Evolutionary conservation across 345 rosid species (phyloP).

Genomic region (Eucalyptus erythrocorys): DNA sequence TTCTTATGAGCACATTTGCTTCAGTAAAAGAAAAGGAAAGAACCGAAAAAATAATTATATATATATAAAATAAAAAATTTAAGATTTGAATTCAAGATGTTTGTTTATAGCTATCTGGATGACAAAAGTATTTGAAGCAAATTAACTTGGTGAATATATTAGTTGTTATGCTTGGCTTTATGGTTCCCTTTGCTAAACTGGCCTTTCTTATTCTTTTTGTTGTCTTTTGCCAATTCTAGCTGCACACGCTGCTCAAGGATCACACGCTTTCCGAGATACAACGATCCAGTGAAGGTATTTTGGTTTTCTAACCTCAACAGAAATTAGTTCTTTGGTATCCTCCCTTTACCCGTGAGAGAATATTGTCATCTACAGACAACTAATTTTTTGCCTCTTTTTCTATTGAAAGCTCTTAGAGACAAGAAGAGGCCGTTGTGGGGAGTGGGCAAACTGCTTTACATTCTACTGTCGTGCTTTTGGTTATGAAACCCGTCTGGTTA

Average conservation of each 20-base stretch:
- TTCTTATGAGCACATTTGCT: background rate
- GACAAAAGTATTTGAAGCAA: background rate
- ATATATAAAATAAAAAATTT: background rate
- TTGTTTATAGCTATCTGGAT: background rate
- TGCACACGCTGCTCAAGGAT: constrained; percentile 50
- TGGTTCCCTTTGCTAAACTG: background rate
- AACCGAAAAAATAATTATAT: background rate
- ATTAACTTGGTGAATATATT: background rate
- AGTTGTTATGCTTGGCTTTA: background rate
- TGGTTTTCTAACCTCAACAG: background rate
- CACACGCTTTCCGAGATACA: constrained; percentile 87
- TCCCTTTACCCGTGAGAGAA: background rate
- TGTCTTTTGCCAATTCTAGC: constrained; percentile 19
- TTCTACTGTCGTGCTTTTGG: constrained; percentile 89
- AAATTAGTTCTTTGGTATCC: background rate
- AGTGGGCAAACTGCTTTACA: constrained; percentile 99
- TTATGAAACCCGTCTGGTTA: constrained; percentile 83
- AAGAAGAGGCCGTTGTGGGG: constrained; percentile 92
- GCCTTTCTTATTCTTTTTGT: background rate
- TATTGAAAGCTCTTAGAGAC: constrained; percentile 69
- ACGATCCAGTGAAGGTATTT: constrained; percentile 80
- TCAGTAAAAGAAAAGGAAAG: background rate
- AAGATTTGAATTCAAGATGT: background rate
- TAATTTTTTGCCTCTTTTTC: background rate
- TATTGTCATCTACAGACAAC: background rate